phyloP scores from a whole-genome alignment of 306 rosid species.

The Cucurbita maxima region DNA sequence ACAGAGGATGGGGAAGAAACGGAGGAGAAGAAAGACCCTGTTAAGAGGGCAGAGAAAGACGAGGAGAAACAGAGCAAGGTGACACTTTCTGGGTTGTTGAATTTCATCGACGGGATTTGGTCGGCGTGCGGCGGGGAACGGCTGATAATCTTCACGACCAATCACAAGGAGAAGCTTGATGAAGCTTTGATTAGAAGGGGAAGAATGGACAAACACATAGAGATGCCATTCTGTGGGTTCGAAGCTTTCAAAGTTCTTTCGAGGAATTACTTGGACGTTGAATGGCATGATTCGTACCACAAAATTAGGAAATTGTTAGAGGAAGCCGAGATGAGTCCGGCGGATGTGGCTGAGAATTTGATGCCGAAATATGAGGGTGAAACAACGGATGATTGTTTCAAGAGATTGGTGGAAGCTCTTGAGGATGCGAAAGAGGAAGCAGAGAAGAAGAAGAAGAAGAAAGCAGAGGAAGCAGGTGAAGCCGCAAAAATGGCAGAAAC shows the following conservation, averaged over 20 bases:
- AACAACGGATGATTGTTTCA: slow-evolving; percentile 18
- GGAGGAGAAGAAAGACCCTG: not conserved
- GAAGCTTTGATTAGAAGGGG: slow-evolving; percentile 75
- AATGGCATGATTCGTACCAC: slow-evolving; percentile 27
- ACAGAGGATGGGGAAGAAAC: not conserved
- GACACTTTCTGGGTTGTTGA: slow-evolving; percentile 17
- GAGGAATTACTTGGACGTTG: slow-evolving; percentile 38
- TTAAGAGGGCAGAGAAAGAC: not conserved
- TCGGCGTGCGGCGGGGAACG: slow-evolving; percentile 70
- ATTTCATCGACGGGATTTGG: slow-evolving; percentile 23
- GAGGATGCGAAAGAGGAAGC: slow-evolving; percentile 26
- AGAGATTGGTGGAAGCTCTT: slow-evolving; percentile 39
- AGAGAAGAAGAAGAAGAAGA: slow-evolving; percentile 13
- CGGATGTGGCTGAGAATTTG: slow-evolving; percentile 83
- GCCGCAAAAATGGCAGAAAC: not conserved
- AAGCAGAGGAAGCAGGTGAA: slow-evolving; percentile 14
- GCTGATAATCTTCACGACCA: slow-evolving; percentile 67
- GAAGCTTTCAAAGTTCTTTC: slow-evolving; percentile 62
- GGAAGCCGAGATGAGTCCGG: slow-evolving; percentile 40
- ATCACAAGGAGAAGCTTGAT: slow-evolving; percentile 61
- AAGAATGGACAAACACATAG: slow-evolving; percentile 78
- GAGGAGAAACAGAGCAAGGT: slow-evolving; percentile 17
- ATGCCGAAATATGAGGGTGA: slow-evolving; percentile 41
- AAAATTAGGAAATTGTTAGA: slow-evolving; percentile 19
- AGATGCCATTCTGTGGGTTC: slow-evolving; percentile 43